Conservation (phyloP, 768 basidiomycete genomes). For the Coprinellus micaceus region DNA sequence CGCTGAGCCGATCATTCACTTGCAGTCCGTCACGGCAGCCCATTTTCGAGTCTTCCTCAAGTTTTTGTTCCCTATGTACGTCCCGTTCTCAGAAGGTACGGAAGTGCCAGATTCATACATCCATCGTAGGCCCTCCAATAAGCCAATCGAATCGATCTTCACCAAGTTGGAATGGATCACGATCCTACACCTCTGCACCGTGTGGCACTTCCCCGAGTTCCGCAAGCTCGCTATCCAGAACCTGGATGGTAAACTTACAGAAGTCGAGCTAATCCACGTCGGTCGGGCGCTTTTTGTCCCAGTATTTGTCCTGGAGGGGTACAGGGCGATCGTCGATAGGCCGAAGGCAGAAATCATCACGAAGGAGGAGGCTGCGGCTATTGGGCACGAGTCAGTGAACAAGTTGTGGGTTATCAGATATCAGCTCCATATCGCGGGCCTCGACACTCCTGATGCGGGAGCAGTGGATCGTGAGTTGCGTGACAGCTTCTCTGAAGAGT, state of each 20-base stretch:
- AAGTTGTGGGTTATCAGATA: too few relatives aligned
- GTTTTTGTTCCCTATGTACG: background rate
- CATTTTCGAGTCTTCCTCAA: background rate
- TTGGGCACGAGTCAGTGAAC: background rate
- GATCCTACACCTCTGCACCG: background rate
- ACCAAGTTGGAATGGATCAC: slow-evolving; percentile 5
- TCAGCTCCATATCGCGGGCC: too few relatives aligned
- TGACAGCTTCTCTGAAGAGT: too few relatives aligned
- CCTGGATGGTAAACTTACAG: background rate
- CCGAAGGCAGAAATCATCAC: background rate
- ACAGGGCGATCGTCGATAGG: slow-evolving; percentile 1
- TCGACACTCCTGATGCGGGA: too few relatives aligned
- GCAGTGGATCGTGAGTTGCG: too few relatives aligned
- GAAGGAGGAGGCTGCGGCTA: background rate
- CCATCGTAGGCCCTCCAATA: background rate
- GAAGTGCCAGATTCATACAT: background rate
- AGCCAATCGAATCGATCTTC: background rate
- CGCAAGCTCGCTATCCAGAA: slow-evolving; percentile 8
- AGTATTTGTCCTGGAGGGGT: slow-evolving; percentile 8
- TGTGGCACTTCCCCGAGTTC: slow-evolving; percentile 8
- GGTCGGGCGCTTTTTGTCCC: slow-evolving; percentile 53
- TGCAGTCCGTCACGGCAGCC: background rate
- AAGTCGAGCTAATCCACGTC: slow-evolving; percentile 34
- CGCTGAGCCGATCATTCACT: background rate
- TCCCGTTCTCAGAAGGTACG: too few relatives aligned